Evolutionary conservation across 192 early-diverging fungal species (phyloP).

Genomic region (Pecoramyces ruminantium): DNA sequence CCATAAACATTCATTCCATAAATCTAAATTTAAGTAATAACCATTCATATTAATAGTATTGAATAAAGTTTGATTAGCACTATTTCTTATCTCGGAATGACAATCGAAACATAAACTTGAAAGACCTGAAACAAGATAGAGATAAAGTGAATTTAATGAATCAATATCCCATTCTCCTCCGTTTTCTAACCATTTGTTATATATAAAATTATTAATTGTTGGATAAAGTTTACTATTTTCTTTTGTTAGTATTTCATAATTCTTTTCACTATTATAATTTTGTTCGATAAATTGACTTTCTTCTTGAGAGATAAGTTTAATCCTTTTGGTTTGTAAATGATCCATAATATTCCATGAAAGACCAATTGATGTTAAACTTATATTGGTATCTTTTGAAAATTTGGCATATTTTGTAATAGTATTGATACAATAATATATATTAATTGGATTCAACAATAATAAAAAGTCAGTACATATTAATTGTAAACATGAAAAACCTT

Average conservation of each 20-base stretch:
- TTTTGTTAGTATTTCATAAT: background rate
- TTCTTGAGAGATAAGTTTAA: background rate
- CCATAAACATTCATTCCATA: constrained; percentile 79
- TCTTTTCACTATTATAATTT: background rate
- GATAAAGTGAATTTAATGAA: background rate
- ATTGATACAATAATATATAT: constrained; percentile 67
- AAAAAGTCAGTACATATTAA: constrained; percentile 92
- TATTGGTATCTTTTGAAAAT: constrained; percentile 80
- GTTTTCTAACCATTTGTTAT: background rate
- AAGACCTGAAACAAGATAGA: constrained; percentile 59
- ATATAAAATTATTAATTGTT: background rate
- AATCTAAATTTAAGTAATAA: constrained; percentile 35
- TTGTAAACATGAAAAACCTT: constrained; percentile 83
- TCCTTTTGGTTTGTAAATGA: constrained; percentile 55
- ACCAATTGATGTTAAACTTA: constrained; percentile 78
- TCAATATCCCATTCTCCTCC: background rate
- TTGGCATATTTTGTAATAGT: constrained; percentile 61
- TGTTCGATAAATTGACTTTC: background rate
- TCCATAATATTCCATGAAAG: constrained; percentile 86
- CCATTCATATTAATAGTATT: constrained; percentile 85
- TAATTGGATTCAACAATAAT: constrained; percentile 49
- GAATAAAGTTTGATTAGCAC: constrained; percentile 87
- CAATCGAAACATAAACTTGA: constrained; percentile 67
- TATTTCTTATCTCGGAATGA: constrained; percentile 84
- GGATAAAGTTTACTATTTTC: background rate